Conservation (phyloP, 2,329 filamentous ascomycete genomes). For the Zymoseptoria passerinii region DNA sequence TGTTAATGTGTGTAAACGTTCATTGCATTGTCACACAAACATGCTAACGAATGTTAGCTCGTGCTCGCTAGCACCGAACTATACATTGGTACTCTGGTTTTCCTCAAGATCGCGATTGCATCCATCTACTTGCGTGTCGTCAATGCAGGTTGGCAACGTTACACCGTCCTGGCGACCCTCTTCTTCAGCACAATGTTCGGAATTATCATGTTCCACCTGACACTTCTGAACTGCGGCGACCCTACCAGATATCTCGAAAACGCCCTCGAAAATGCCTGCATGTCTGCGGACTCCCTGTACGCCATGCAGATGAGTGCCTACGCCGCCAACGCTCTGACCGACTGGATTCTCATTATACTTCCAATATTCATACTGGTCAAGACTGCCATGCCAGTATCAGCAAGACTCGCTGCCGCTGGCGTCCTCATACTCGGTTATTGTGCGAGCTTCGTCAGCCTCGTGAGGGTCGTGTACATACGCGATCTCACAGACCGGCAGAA, state of each 20-base stretch:
- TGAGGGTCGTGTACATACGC: conserved; percentile 21
- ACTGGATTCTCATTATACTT: conserved; percentile 31
- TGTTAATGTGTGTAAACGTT: neutral
- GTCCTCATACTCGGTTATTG: conserved; percentile 33
- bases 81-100: conserved; percentile 34
- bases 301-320: conserved; percentile 18
- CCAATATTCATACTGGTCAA: conserved; percentile 35
- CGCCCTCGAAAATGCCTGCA: conserved; percentile 16
- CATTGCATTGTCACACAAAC: neutral
- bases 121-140: conserved; percentile 40
- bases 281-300: conserved; percentile 10
- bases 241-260: conserved; percentile 17
- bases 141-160: conserved; percentile 32
- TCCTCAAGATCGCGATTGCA: conserved; percentile 38
- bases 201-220: conserved; percentile 27
- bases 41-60: conserved; percentile 15
- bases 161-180: conserved; percentile 22
- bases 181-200: conserved; percentile 28
- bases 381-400: conserved; percentile 33
- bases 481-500: conserved; percentile 11
- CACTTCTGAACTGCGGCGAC: conserved; percentile 27
- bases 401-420: conserved; percentile 34
- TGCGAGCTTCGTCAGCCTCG: conserved; percentile 20
- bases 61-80: conserved; percentile 29
- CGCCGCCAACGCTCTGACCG: conserved; percentile 31